phyloP scores from a whole-genome alignment of 73 alveolate species.

The Stentor roeselii region DNA sequence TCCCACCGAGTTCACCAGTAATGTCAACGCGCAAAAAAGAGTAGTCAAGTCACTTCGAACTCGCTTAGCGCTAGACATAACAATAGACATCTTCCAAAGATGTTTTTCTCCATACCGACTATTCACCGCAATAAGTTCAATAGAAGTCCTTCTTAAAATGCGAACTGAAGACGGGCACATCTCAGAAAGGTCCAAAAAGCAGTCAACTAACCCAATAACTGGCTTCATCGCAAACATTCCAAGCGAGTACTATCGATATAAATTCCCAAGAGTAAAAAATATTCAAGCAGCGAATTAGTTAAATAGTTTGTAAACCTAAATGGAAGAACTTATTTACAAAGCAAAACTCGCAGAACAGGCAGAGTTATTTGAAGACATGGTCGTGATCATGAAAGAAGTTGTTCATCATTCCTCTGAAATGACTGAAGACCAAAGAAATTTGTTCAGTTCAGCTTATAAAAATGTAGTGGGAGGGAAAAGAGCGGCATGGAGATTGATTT shows the following conservation, averaged over 20 bases:
- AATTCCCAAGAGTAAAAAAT: neutral
- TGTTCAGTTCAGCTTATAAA: constrained; percentile 67
- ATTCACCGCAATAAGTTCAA: neutral
- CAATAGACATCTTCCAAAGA: neutral
- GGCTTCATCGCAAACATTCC: constrained; percentile 8
- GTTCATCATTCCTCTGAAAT: constrained; percentile 25
- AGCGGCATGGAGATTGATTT: constrained; percentile 50
- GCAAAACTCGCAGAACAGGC: constrained; percentile 77
- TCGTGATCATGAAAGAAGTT: constrained; percentile 38
- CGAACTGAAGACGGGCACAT: constrained; percentile 16
- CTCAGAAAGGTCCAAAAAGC: neutral
- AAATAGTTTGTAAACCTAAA: no score
- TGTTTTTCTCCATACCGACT: neutral
- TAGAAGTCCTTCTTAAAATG: neutral
- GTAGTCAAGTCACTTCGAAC: neutral
- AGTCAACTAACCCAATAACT: neutral
- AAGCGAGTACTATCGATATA: constrained; percentile 8
- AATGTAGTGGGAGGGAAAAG: constrained; percentile 63
- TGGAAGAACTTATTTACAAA: neutral
- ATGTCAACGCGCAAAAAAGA: neutral
- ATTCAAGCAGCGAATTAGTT: neutral
- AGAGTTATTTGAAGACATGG: constrained; percentile 63
- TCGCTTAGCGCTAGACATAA: neutral
- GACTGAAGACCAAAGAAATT: constrained; percentile 31
- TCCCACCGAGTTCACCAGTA: neutral